Evolutionary conservation across 2,329 filamentous ascomycete species (phyloP).

Genomic region (Pseudogymnoascus sp.): DNA sequence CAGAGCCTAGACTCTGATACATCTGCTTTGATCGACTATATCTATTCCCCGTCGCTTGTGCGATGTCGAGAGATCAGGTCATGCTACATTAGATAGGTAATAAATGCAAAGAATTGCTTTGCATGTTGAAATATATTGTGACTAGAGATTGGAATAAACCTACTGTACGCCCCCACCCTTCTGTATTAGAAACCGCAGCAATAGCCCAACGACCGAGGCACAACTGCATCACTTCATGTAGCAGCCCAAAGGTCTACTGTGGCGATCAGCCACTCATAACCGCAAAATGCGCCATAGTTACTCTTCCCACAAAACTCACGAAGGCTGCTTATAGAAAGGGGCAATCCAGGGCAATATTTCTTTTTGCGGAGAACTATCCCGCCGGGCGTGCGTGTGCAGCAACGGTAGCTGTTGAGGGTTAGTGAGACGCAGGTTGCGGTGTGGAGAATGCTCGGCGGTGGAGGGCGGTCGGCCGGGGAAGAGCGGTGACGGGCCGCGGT

Average conservation of each 20-base stretch:
- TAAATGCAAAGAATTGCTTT: neutral
- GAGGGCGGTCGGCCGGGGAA: constrained; percentile 4
- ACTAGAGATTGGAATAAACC: neutral
- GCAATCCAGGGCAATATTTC: neutral
- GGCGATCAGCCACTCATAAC: neutral
- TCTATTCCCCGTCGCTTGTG: neutral
- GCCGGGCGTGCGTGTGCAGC: neutral
- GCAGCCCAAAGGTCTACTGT: neutral
- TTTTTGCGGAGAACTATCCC: neutral
- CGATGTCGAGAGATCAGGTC: neutral
- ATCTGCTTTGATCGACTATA: neutral
- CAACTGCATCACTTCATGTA: neutral
- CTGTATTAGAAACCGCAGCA: neutral
- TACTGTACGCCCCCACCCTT: neutral
- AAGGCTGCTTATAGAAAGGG: neutral
- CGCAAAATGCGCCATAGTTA: neutral
- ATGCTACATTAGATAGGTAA: neutral
- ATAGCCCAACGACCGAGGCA: neutral
- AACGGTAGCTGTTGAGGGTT: neutral
- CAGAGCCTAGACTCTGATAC: neutral
- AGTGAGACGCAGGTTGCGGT: neutral
- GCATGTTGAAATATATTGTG: neutral
- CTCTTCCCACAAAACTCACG: neutral
- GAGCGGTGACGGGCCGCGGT: constrained; percentile 5
- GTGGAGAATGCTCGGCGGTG: constrained; percentile 1